Conservation (phyloP, 345 rosid species). For the Abelmoschus esculentus region DNA sequence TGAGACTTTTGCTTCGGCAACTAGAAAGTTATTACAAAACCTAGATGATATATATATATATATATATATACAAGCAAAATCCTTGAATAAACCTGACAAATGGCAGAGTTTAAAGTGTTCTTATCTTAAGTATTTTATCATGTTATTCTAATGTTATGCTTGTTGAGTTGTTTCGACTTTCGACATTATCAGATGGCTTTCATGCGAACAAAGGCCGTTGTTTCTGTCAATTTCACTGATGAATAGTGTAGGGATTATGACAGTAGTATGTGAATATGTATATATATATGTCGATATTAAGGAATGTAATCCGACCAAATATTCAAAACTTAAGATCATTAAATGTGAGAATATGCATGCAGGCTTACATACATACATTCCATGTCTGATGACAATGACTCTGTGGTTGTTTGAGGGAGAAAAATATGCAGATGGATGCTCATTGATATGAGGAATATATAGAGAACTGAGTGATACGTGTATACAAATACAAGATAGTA, state of each 20-base stretch:
- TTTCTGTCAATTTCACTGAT: no score
- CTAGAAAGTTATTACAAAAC: constrained; percentile 15
- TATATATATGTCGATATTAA: neutral
- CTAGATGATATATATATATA: constrained; percentile 21
- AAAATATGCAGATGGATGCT: no score
- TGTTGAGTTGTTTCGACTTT: neutral
- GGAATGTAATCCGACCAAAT: no score
- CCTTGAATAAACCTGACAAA: constrained; percentile 21
- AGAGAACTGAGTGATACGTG: neutral
- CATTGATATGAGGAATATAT: no score
- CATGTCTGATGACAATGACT: neutral
- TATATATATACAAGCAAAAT: constrained; percentile 25
- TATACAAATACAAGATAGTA: neutral
- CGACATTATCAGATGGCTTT: neutral
- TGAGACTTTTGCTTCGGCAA: constrained; percentile 21
- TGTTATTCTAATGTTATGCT: no score
- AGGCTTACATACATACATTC: no score
- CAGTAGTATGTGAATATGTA: no score
- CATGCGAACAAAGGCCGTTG: neutral
- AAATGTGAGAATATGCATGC: neutral
- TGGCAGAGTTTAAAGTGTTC: neutral
- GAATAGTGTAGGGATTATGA: no score
- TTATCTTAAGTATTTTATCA: no score
- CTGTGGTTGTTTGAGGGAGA: no score
- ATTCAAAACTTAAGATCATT: neutral